These are phyloP conservation scores for Sclerotiophoma versabilis DNA, from an alignment of 2,329 filamentous ascomycete species.

Conservation along the genomic window DNA sequence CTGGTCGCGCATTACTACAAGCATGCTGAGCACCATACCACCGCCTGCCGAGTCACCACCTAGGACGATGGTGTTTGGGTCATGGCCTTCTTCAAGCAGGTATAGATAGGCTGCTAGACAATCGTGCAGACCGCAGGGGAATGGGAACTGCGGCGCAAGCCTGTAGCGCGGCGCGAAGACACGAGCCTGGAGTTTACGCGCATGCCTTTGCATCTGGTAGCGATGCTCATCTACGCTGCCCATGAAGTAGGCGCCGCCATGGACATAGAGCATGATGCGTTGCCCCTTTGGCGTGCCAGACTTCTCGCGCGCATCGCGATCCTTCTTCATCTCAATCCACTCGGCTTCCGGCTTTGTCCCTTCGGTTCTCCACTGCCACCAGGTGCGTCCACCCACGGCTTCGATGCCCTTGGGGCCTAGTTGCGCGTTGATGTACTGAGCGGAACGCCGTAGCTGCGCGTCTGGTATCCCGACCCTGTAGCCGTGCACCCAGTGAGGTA, in stretches of 20 bases:
- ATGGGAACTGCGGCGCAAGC: slow-evolving; percentile 91
- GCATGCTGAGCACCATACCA: slow-evolving; percentile 82
- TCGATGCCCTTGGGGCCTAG: slow-evolving; percentile 79
- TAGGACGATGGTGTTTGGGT: slow-evolving; percentile 81
- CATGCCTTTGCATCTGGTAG: slow-evolving; percentile 97
- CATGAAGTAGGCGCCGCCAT: slow-evolving; percentile 95
- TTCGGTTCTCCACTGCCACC: slow-evolving; percentile 75
- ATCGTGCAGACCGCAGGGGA: slow-evolving; percentile 90
- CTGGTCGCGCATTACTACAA: slow-evolving; percentile 83
- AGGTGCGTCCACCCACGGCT: slow-evolving; percentile 82
- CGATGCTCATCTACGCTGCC: slow-evolving; percentile 95
- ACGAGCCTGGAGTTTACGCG: slow-evolving; percentile 87
- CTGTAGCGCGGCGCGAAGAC: slow-evolving; percentile 87
- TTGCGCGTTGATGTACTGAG: slow-evolving; percentile 72
- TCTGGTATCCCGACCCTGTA: slow-evolving; percentile 72
- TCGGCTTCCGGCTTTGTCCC: slow-evolving; percentile 74
- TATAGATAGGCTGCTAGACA: slow-evolving; percentile 88
- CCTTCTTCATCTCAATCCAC: slow-evolving; percentile 94
- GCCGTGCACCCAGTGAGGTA: slow-evolving; percentile 84
- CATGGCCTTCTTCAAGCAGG: slow-evolving; percentile 73
- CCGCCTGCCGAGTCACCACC: slow-evolving; percentile 94
- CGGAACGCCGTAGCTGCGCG: slow-evolving; percentile 68
- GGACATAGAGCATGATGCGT: slow-evolving; percentile 90
- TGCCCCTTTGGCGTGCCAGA: slow-evolving; percentile 63
- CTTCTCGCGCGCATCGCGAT: slow-evolving; percentile 76